These are phyloP conservation scores for Antrodiella citrinella DNA, from an alignment of 768 basidiomycete species.

Conservation along the genomic window DNA sequence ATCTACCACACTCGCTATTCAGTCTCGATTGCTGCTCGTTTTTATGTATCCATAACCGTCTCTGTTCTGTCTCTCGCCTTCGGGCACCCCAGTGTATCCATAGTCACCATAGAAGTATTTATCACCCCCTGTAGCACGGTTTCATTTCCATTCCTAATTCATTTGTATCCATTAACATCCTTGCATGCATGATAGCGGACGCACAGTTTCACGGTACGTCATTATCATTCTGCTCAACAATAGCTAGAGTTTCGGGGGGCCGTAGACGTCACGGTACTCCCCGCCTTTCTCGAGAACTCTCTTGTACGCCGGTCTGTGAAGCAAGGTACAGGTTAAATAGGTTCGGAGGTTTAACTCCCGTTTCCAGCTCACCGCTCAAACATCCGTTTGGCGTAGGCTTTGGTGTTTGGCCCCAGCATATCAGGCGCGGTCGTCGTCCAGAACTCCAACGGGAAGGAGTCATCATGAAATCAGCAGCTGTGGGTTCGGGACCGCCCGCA, in stretches of 20 bases:
- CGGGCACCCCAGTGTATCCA: not conserved
- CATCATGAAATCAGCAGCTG: slow-evolving; percentile 40
- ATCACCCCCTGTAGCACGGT: not conserved
- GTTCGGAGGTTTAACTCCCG: too few species aligned
- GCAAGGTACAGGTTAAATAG: too few species aligned
- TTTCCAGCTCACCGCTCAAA: slow-evolving; percentile 32
- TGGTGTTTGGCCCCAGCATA: slow-evolving; percentile 28
- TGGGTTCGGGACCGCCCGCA: slow-evolving; percentile 31
- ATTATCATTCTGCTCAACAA: too few species aligned
- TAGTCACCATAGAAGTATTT: not conserved
- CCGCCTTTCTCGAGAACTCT: slow-evolving; percentile 19
- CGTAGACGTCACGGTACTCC: too few species aligned
- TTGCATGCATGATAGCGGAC: too few species aligned
- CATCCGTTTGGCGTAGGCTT: slow-evolving; percentile 28
- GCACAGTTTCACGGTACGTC: too few species aligned
- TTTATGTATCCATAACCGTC: not conserved
- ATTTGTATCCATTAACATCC: not conserved
- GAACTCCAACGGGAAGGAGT: slow-evolving; percentile 30
- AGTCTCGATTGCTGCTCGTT: not conserved
- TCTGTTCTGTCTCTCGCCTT: not conserved
- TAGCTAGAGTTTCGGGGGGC: too few species aligned
- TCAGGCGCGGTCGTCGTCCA: slow-evolving; percentile 9
- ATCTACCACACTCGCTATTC: not conserved
- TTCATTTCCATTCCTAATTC: not conserved
- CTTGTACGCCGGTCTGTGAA: not conserved